Percentiles rank a stretch among this genome's conserved stretches.
Evolutionary conservation across 2,329 filamentous ascomycete genomes (phyloP).

Genomic region (Myriosclerotinia curreyana): DNA sequence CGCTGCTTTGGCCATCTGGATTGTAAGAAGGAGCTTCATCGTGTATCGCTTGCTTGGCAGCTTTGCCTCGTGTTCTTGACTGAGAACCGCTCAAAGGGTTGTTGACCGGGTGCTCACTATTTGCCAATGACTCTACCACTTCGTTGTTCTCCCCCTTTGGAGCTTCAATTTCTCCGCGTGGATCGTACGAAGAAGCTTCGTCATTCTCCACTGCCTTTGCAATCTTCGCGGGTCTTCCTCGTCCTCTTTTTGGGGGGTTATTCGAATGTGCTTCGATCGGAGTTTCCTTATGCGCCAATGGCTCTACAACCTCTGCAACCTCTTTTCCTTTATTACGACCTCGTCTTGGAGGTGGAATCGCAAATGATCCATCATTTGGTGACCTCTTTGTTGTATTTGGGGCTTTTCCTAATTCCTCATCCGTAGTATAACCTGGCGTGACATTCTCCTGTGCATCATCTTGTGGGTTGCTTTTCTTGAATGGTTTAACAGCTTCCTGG

Average conservation of each 20-base stretch:
- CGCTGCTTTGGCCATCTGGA: background rate
- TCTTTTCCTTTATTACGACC: background rate
- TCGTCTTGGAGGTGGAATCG: background rate
- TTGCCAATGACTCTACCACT: background rate
- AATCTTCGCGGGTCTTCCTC: background rate
- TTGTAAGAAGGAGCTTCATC: background rate
- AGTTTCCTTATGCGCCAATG: background rate
- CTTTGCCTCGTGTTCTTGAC: background rate
- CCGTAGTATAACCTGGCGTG: background rate
- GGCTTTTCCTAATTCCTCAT: background rate
- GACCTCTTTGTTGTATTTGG: background rate
- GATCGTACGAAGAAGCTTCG: background rate
- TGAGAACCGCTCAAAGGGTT: background rate
- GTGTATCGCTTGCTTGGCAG: background rate
- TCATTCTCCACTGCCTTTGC: background rate
- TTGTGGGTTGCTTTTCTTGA: background rate
- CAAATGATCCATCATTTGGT: background rate
- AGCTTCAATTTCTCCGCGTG: background rate
- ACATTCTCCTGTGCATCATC: background rate
- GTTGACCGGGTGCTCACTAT: background rate
- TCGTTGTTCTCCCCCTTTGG: background rate
- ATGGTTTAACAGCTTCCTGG: background rate
- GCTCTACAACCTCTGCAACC: background rate
- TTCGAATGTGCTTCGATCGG: background rate
- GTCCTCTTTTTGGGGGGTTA: background rate